These are phyloP conservation scores for Pterocarpus santalinus DNA, from an alignment of 306 rosid species.

Conservation along the genomic window DNA sequence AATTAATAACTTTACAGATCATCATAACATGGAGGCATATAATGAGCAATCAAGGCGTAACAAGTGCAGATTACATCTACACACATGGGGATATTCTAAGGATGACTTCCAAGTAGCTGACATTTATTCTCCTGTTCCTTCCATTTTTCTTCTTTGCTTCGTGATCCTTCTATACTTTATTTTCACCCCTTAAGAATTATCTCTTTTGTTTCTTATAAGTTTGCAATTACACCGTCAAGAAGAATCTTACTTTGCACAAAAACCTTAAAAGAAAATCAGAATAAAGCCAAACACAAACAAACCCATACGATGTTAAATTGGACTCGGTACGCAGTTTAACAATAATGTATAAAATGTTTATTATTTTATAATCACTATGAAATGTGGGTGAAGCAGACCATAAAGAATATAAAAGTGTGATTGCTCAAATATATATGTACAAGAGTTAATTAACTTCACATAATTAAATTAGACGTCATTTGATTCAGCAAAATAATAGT, in stretches of 20 bases:
- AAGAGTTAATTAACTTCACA: conserved; percentile 28
- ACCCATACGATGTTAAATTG: not conserved
- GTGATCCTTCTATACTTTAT: conserved; percentile 30
- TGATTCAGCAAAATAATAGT: conserved; percentile 36
- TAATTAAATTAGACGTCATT: conserved; percentile 27
- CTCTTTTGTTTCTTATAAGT: conserved; percentile 42
- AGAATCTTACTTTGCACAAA: conserved; percentile 43
- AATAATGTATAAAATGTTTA: not conserved
- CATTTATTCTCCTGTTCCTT: conserved; percentile 49
- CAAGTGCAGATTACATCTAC: conserved; percentile 53
- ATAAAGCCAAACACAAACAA: conserved; percentile 16
- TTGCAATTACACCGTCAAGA: conserved; percentile 9
- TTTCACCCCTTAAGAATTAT: conserved; percentile 1
- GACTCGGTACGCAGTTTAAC: not conserved
- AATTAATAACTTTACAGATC: conserved; percentile 55
- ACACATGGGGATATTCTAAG: conserved; percentile 47
- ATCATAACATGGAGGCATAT: conserved; percentile 51
- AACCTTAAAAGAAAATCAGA: not conserved
- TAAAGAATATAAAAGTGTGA: not conserved
- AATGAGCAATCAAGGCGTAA: conserved; percentile 62
- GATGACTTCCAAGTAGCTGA: conserved; percentile 44
- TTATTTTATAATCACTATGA: not conserved
- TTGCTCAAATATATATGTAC: not conserved
- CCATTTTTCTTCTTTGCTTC: conserved; percentile 33
- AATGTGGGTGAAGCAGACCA: not conserved